Evolutionary conservation across 129 eudicot genomes (phyloP), one percentile per base, ranked within the genome.

Genomic region (Arctium lappa): DNA sequence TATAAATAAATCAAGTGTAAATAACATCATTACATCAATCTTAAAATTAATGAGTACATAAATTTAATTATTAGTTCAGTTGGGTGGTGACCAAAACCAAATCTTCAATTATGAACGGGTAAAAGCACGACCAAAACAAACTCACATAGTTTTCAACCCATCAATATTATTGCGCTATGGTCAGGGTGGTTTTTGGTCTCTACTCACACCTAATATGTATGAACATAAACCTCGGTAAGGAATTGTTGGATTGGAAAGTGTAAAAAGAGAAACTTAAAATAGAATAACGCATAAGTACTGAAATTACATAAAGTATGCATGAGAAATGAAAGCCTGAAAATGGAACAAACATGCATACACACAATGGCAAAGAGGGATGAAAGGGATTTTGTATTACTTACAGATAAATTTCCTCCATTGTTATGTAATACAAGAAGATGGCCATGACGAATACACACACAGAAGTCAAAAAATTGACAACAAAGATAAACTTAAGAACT

Each of bases 401-500:
- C 98, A 94, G 94, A 79, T 94, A 94, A 66, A 37, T 76, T 85
- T 94, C 98, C 91, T 84, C 83, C 82, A 76, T 86, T 34, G 94
- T 87, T 79, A 88, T 81, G 86, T 91, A 94, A 87, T 94, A 94
- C 84, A 91, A 50, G 85, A 87, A 77, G 65, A 94, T 89, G 72
- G 98, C 93, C 4, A 94, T 88, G 81, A 94, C 82, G 86, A 94
- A 94, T 69, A 92, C 90, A 50, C 90, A 89, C 44, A 92, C 68
- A 48, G 89, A 89, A 33, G 95, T 94, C 77, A 94, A 84, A 68
- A 94, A 82, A 88, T 94, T 94, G 48, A 94, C 94, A 22, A 92
- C 85, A 70, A 92, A 89, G 75, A 94, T 94, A 81, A 94, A 94
- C 88, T 91, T 94, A 94, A 71, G 83, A 94, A 91, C 80, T 94